Evolutionary conservation across 768 basidiomycete species (phyloP).

Genomic region (Mycena galericulata): DNA sequence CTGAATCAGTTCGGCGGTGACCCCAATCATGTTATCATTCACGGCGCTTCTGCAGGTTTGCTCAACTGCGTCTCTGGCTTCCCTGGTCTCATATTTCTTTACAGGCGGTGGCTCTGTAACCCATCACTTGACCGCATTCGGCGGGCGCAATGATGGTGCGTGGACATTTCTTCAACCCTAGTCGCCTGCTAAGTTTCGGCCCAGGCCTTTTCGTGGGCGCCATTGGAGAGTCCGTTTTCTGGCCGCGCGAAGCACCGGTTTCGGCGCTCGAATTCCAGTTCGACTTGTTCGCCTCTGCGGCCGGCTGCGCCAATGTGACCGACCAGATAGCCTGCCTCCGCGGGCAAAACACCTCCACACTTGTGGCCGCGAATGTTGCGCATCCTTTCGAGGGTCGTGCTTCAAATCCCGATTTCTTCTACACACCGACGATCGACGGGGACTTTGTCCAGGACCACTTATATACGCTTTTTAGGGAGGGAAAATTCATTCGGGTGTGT

Average conservation of each 20-base stretch:
- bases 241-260: slow-evolving; percentile 20
- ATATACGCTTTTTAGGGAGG: slow-evolving; percentile 23
- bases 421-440: slow-evolving; percentile 26
- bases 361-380: slow-evolving; percentile 18
- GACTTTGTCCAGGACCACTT: slow-evolving; percentile 20
- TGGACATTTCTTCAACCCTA: slow-evolving; percentile 7
- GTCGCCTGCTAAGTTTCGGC: slow-evolving; percentile 4
- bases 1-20: slow-evolving; percentile 25
- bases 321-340: slow-evolving; percentile 24
- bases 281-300: slow-evolving; percentile 28
- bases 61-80: slow-evolving; percentile 3
- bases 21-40: slow-evolving; percentile 24
- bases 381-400: slow-evolving; percentile 25
- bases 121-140: slow-evolving; percentile 24
- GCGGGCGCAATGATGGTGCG: slow-evolving; percentile 25
- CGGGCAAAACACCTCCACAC: slow-evolving; percentile 24
- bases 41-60: slow-evolving; percentile 26
- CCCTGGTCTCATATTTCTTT: slow-evolving; percentile 16
- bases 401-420: slow-evolving; percentile 24
- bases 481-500: slow-evolving; percentile 25
- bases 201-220: slow-evolving; percentile 21
- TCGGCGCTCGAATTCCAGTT: slow-evolving; percentile 26
- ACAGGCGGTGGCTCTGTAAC: slow-evolving; percentile 24
- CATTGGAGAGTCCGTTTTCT: slow-evolving; percentile 25
- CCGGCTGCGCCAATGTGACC: slow-evolving; percentile 16